phyloP scores from a whole-genome alignment of 768 basidiomycete species.

The Tephrocybe sp. region DNA sequence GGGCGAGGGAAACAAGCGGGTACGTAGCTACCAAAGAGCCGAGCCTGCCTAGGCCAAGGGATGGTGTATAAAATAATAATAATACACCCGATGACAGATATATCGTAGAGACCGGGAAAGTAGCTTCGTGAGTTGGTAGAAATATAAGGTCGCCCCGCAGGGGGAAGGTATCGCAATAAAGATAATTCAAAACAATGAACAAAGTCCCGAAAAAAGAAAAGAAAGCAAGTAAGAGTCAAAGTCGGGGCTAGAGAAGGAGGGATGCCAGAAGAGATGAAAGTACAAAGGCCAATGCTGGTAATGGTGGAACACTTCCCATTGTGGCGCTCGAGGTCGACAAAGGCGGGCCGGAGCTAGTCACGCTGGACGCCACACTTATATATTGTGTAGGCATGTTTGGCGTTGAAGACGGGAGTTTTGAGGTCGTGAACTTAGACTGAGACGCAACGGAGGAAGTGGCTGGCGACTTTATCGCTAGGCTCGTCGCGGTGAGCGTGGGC shows the following conservation, averaged over 20 bases:
- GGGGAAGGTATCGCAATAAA: constrained; percentile 26
- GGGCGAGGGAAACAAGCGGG: not conserved
- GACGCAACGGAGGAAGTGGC: constrained; percentile 14
- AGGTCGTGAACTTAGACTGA: constrained; percentile 19
- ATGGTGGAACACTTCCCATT: not conserved
- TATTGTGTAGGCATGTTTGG: constrained; percentile 13
- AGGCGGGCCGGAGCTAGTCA: constrained; percentile 1
- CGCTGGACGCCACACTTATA: constrained; percentile 12
- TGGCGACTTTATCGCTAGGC: not conserved
- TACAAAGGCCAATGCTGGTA: not conserved
- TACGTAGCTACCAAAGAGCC: constrained; percentile 13
- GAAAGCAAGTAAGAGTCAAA: constrained; percentile 5
- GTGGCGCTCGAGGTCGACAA: constrained; percentile 10
- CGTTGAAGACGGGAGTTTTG: constrained; percentile 16
- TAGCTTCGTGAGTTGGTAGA: not conserved
- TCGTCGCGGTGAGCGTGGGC: constrained; percentile 5
- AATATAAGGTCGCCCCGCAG: constrained; percentile 1
- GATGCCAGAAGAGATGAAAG: not conserved
- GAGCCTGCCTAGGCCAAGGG: constrained; percentile 34
- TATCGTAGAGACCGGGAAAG: not conserved
- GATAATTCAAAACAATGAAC: constrained; percentile 16
- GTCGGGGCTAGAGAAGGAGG: constrained; percentile 8
- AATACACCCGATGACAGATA: not conserved
- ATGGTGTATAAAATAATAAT: not conserved
- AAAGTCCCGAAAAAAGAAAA: not conserved